Conservation (phyloP, 306 rosid genomes). For the Pachyrhizus erosus region DNA sequence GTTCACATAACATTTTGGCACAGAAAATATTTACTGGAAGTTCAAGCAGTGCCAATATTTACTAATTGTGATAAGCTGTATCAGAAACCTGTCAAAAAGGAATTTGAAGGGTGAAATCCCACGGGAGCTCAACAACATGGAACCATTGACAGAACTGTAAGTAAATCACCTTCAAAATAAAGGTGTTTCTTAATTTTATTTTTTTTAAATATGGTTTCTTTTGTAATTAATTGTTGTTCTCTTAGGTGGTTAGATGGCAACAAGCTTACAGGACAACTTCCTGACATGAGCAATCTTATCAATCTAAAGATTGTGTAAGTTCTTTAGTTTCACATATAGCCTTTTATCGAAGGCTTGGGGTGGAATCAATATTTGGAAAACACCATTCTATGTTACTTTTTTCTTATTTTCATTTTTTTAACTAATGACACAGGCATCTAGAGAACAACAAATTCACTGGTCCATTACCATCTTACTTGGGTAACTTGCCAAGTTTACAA, state of each 20-base stretch:
- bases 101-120: slow-evolving; percentile 79
- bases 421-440: slow-evolving; percentile 68
- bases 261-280: slow-evolving; percentile 74
- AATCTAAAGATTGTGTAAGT: slow-evolving; percentile 89
- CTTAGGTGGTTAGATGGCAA: slow-evolving; percentile 88
- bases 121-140: slow-evolving; percentile 70
- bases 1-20: slow-evolving; percentile 27
- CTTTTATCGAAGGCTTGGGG: not conserved
- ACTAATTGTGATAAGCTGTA: slow-evolving; percentile 35
- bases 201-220: slow-evolving; percentile 10
- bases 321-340: slow-evolving; percentile 27
- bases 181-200: not conserved
- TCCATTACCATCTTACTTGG: slow-evolving; percentile 76
- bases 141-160: slow-evolving; percentile 78
- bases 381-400: not conserved
- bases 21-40: slow-evolving; percentile 1
- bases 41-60: slow-evolving; percentile 24
- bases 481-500: slow-evolving; percentile 77
- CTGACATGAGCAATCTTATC: slow-evolving; percentile 86
- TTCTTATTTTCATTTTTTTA: not conserved
- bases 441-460: slow-evolving; percentile 91
- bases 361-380: slow-evolving; percentile 17
- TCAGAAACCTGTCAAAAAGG: slow-evolving; percentile 73
- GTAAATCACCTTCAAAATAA: slow-evolving; percentile 44
- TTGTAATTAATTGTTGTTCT: slow-evolving; percentile 31